Conservation (phyloP, 2,329 filamentous ascomycete species). For the Podosphaera leucotricha region DNA sequence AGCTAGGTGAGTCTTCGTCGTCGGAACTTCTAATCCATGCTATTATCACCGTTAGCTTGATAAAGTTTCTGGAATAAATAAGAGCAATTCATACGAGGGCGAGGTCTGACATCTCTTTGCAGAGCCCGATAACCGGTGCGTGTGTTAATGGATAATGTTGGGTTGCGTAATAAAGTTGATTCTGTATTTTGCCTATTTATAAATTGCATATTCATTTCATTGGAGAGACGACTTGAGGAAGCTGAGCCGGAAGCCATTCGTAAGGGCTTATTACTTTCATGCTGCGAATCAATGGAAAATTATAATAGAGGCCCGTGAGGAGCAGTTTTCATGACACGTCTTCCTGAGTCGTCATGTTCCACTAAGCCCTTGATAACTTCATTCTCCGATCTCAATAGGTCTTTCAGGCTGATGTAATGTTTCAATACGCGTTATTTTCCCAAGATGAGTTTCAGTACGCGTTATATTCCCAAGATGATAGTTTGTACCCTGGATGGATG, state of each 20-base stretch:
- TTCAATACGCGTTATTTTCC: neutral
- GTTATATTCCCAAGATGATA: too few species aligned
- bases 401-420: neutral
- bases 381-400: slow-evolving; percentile 1
- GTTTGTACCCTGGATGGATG: too few species aligned
- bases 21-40: slow-evolving; percentile 16
- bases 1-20: slow-evolving; percentile 7
- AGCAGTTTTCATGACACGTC: slow-evolving; percentile 3
- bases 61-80: neutral
- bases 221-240: slow-evolving; percentile 2
- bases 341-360: neutral
- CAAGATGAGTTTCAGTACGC: too few species aligned
- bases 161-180: slow-evolving; percentile 12
- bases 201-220: slow-evolving; percentile 6
- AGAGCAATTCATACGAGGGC: slow-evolving; percentile 11
- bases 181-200: slow-evolving; percentile 7
- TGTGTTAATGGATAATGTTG: slow-evolving; percentile 10
- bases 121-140: slow-evolving; percentile 7
- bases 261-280: slow-evolving; percentile 6
- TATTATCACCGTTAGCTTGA: slow-evolving; percentile 5
- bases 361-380: slow-evolving; percentile 2
- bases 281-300: slow-evolving; percentile 8
- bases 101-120: slow-evolving; percentile 11
- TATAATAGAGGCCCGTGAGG: slow-evolving; percentile 7
- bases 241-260: slow-evolving; percentile 8